Percentiles rank a stretch among this genome's conserved stretches.
Conservation (phyloP, 169 alveolate genomes). For the Eimeria falciformis region DNA sequence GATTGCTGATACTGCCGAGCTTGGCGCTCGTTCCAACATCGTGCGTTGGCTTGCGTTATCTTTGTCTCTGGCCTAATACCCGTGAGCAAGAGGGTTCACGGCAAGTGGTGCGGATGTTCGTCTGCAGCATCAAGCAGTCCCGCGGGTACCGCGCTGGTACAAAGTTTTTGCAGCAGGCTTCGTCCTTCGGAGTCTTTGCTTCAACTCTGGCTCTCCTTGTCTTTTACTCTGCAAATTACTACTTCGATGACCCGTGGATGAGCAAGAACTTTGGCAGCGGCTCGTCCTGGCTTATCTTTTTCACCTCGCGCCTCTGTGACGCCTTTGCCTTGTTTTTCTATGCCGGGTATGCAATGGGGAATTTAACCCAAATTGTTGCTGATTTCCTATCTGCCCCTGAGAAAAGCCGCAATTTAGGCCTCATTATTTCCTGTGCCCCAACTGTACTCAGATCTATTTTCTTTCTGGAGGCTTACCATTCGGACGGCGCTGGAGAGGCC, state of each 20-base stretch:
- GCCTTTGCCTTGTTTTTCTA: conserved; percentile 86
- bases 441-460: conserved; percentile 82
- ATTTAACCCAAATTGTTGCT: no score
- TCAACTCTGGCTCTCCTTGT: conserved; percentile 88
- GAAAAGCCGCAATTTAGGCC: no score
- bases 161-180: conserved; percentile 89
- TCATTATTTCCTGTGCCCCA: background rate
- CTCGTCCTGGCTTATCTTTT: conserved; percentile 90
- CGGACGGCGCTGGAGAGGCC: conserved; percentile 94
- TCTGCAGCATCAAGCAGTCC: conserved; percentile 90
- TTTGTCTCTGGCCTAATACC: no score
- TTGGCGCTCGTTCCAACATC: no score
- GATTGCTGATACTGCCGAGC: no score
- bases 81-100: no score
- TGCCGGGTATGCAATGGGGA: conserved; percentile 83
- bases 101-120: no score
- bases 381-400: no score
- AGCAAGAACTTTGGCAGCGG: conserved; percentile 91
- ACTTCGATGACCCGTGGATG: conserved; percentile 92
- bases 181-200: conserved; percentile 90
- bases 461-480: conserved; percentile 93
- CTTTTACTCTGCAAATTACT: conserved; percentile 89
- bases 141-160: conserved; percentile 94
- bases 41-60: no score
- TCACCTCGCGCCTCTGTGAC: conserved; percentile 89